phyloP scores from a whole-genome alignment of 805 yeast species.

The Starmerella lactis-condensi region DNA sequence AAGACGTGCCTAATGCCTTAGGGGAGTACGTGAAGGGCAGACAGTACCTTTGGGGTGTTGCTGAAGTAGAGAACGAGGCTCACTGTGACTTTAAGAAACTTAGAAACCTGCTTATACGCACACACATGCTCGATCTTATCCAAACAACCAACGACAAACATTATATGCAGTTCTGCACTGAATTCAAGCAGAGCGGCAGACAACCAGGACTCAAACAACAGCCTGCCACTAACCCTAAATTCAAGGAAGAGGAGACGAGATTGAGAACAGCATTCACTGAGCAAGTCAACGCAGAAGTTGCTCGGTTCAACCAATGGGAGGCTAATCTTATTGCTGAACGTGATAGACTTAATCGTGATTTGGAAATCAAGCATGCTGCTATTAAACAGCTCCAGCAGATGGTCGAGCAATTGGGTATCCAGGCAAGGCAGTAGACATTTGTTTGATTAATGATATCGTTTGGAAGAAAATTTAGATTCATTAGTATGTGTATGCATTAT shows the following conservation, averaged over 20 bases:
- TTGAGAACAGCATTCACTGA: constrained; percentile 88
- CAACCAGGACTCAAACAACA: constrained; percentile 25
- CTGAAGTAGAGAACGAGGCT: constrained; percentile 57
- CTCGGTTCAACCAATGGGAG: constrained; percentile 97
- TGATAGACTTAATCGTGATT: constrained; percentile 79
- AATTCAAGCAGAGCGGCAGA: constrained; percentile 34
- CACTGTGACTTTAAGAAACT: constrained; percentile 63
- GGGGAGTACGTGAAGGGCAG: constrained; percentile 50
- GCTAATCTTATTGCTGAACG: constrained; percentile 88
- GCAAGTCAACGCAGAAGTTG: constrained; percentile 91
- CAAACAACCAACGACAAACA: constrained; percentile 50
- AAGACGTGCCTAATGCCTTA: constrained; percentile 26
- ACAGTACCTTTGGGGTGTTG: constrained; percentile 68
- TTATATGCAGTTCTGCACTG: constrained; percentile 50
- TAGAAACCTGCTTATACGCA: constrained; percentile 44
- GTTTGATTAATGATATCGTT: no score
- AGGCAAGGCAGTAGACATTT: constrained; percentile 4
- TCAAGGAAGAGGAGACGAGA: constrained; percentile 89
- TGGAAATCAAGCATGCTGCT: constrained; percentile 58
- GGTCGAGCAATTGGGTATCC: constrained; percentile 15
- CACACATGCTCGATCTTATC: constrained; percentile 61
- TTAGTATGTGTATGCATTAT: not conserved
- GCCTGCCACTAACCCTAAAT: constrained; percentile 68
- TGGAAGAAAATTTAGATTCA: not conserved
- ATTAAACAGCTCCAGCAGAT: constrained; percentile 24